phyloP scores from a whole-genome alignment of 1,284 basidiomycete genomes.

The Tilletia setariae region DNA sequence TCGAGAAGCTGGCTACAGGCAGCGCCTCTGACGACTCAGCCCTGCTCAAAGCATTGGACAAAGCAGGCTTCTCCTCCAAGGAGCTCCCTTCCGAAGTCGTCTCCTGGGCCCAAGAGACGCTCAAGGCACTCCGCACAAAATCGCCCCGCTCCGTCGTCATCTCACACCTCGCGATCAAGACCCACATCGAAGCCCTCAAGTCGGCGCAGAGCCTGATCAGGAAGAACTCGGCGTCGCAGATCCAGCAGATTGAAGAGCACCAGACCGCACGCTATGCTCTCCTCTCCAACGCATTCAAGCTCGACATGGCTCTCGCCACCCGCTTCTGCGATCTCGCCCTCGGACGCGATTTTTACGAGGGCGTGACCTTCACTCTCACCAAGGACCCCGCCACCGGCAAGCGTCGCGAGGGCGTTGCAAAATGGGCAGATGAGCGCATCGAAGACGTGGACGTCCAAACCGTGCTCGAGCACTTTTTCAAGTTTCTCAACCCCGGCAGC shows the following conservation, averaged over 20 bases:
- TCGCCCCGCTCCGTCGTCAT: constrained; percentile 49
- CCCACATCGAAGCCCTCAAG: background rate
- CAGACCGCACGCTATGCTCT: constrained; percentile 15
- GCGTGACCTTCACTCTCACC: constrained; percentile 43
- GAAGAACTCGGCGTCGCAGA: background rate
- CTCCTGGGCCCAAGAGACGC: constrained; percentile 39
- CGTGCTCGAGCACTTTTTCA: constrained; percentile 41
- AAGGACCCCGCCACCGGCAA: constrained; percentile 49
- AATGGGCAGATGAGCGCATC: constrained; percentile 39
- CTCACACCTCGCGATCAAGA: constrained; percentile 37
- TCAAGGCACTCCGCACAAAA: constrained; percentile 39
- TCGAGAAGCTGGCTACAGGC: constrained; percentile 34
- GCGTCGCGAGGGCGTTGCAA: constrained; percentile 36
- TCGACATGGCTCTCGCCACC: constrained; percentile 50
- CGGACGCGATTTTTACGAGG: constrained; percentile 54
- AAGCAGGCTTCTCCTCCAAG: constrained; percentile 23
- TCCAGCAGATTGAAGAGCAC: background rate
- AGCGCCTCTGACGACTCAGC: constrained; percentile 27
- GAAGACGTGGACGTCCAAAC: constrained; percentile 37
- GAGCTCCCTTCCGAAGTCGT: constrained; percentile 7
- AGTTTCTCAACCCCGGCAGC: background rate
- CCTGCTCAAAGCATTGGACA: constrained; percentile 20
- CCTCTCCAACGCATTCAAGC: constrained; percentile 41
- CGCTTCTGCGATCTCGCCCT: constrained; percentile 51
- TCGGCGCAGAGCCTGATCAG: constrained; percentile 25